Evolutionary conservation across 176 grass and related monocot species (phyloP), one percentile per base, ranked within the genome.

Genomic region (Musa troglodytarum): DNA sequence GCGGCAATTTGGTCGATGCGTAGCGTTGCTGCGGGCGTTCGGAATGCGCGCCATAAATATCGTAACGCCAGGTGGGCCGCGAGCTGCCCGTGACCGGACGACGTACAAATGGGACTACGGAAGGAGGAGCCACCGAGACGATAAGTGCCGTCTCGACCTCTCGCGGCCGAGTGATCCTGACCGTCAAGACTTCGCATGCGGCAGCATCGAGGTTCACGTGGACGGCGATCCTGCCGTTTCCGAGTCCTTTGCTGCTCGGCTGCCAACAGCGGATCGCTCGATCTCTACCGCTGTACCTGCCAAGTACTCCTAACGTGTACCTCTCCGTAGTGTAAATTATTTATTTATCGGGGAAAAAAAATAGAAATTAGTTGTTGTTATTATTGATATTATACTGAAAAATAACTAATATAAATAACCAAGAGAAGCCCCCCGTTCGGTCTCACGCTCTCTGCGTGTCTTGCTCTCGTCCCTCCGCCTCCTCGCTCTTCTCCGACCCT

Each of bases 51-150:
- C 43, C 68, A 10, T 50, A 12, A 21, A 50, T 20, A 50, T 21
- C 3, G 68, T 70, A 70, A 70, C 68, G 43, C 51, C 49, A 43
- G 9, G 43, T n/a, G 34, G 68, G 68, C 17, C 68, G 10, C 8
- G 49, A 8, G 1, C 43, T n/a, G 2, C n/a, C 17, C 9, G 68
- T 14, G 12, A 8, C 0, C 53, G 20, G 71, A 73, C 71, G 16
- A 53, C 72, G 72, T 74, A 74, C 72, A 28, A 55, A 53, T 8
- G 72, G 53, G 11, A 57, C 52, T 74, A 74, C 72, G 72, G 72
- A 74, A 58, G 2, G 21, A 1, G 52, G 2, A 15, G 7, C 10
- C 11, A 25, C 28, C 25, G 28, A 34, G 15, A 13, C 28, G 65
- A 68, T 25, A 63, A 63, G 10, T 21, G 24, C 9, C 25, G 28